Conservation (phyloP, 2,329 filamentous ascomycete genomes). For the Colletotrichum trifolii region DNA sequence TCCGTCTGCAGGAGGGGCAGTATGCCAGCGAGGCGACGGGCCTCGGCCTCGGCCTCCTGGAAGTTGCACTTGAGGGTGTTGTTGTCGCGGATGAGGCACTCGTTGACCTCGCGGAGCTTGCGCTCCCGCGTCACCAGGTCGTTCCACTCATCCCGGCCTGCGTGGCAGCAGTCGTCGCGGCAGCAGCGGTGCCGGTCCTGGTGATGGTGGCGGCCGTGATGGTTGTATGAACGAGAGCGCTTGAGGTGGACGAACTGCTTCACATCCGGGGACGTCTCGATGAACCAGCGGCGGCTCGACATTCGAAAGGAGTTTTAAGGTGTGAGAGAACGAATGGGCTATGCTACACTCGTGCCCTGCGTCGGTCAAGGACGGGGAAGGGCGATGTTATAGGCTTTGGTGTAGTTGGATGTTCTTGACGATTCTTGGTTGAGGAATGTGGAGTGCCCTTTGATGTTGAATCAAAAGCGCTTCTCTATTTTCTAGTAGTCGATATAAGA, state of each 20-base stretch:
- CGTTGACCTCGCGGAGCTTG: conserved; percentile 49
- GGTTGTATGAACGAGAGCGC: conserved; percentile 50
- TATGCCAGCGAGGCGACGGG: conserved; percentile 47
- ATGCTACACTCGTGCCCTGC: conserved; percentile 35
- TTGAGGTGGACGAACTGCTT: conserved; percentile 53
- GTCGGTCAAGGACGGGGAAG: conserved; percentile 22
- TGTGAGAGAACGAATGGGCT: conserved; percentile 7
- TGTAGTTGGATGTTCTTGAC: not conserved
- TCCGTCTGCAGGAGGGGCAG: conserved; percentile 52
- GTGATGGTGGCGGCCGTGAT: conserved; percentile 45
- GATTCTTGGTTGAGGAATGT: not conserved
- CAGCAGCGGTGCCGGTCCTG: conserved; percentile 34
- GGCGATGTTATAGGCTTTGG: not conserved
- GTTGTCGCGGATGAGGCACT: conserved; percentile 45
- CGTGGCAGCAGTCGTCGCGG: conserved; percentile 49
- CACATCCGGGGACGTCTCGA: conserved; percentile 49
- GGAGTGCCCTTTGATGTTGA: not conserved
- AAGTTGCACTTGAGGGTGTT: conserved; percentile 49
- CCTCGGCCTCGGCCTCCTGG: conserved; percentile 48
- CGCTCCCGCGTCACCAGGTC: conserved; percentile 50
- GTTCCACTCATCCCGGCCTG: conserved; percentile 51
- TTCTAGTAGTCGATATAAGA: not conserved
- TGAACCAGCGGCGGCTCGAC: conserved; percentile 48
- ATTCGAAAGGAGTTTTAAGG: conserved; percentile 40
- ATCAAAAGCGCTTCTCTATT: not conserved